A percentile compares a stretch with the other conserved stretches of the same genome.
These are phyloP conservation scores for Thielaviopsis ethacetica DNA, from an alignment of 2,329 filamentous ascomycete species.

Conservation along the genomic window DNA sequence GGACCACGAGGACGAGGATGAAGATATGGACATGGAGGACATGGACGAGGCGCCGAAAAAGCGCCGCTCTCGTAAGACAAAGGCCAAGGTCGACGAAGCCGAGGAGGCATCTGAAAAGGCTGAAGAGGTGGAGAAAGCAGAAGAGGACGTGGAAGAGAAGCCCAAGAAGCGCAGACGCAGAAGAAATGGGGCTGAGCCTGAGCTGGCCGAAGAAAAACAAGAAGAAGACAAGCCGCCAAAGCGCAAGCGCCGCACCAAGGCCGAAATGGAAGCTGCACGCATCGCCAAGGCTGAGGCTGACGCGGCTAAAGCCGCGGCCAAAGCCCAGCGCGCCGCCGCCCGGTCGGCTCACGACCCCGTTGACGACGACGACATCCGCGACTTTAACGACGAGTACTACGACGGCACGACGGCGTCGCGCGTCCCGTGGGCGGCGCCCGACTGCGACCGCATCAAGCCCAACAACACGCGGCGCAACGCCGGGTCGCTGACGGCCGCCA, in stretches of 20 bases:
- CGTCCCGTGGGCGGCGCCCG: neutral
- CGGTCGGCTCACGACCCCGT: neutral
- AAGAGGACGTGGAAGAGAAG: neutral
- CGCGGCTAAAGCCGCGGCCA: neutral
- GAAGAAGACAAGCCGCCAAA: neutral
- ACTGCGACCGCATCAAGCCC: neutral
- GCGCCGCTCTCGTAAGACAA: neutral
- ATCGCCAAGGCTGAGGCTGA: neutral
- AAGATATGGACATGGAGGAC: neutral
- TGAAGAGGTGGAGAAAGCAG: neutral
- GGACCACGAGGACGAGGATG: neutral
- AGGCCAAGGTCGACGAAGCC: neutral
- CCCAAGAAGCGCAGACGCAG: neutral
- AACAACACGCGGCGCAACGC: neutral
- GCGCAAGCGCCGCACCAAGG: neutral
- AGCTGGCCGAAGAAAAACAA: neutral
- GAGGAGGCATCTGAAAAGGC: too few relatives aligned
- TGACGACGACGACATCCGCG: neutral
- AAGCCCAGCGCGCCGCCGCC: neutral
- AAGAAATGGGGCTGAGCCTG: neutral
- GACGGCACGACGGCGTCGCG: neutral
- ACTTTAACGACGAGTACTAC: neutral
- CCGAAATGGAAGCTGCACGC: neutral
- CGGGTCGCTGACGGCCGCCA: neutral
- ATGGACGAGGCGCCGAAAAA: conserved; percentile 1